These are phyloP conservation scores for Aspergillus caelatus DNA, from an alignment of 2,329 filamentous ascomycete species.

Conservation along the genomic window DNA sequence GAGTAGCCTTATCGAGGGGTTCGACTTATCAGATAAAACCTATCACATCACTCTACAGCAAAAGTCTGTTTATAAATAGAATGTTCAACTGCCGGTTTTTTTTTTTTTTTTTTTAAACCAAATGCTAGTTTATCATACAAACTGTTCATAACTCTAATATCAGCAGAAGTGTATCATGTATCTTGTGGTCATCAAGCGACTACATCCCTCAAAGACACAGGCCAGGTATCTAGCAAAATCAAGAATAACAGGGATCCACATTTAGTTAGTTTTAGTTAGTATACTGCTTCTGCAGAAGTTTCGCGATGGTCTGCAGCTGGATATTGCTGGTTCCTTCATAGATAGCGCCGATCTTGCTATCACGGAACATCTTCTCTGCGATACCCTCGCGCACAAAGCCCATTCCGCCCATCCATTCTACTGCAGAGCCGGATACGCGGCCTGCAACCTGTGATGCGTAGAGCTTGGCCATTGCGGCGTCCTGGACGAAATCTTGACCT, in stretches of 20 bases:
- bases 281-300: constrained; percentile 70
- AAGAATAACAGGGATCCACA: neutral
- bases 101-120: neutral
- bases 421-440: constrained; percentile 78
- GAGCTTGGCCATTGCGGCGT: constrained; percentile 98
- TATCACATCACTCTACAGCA: neutral
- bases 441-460: constrained; percentile 92
- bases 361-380: constrained; percentile 96
- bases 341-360: constrained; percentile 98
- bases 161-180: neutral
- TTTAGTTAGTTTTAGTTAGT: constrained; percentile 39
- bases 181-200: neutral
- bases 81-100: neutral
- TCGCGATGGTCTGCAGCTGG: constrained; percentile 71
- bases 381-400: constrained; percentile 95
- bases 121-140: neutral
- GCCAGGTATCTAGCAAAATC: neutral
- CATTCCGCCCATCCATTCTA: constrained; percentile 99
- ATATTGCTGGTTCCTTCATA: constrained; percentile 82
- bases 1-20: neutral
- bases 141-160: neutral
- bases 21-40: neutral
- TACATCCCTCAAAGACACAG: neutral
- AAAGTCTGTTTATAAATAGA: neutral
- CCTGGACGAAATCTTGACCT: constrained; percentile 89